Conservation (phyloP, 345 rosid species). For the Pugionium cornutum region DNA sequence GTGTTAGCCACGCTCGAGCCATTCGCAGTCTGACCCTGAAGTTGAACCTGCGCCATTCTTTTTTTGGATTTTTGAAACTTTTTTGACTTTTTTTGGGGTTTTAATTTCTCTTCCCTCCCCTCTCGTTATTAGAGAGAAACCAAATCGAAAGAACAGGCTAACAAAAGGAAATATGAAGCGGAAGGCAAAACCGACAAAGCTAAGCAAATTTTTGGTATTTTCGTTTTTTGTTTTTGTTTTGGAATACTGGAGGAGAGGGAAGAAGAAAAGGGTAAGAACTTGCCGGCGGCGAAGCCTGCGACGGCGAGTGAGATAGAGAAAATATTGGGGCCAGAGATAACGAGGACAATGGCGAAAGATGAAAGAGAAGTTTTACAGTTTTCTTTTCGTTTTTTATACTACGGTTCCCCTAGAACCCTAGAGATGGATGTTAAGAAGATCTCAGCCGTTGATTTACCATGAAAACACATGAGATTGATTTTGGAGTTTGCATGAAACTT, state of each 20-base stretch:
- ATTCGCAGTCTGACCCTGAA: constrained; percentile 44
- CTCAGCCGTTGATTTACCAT: constrained; percentile 31
- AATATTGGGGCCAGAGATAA: constrained; percentile 23
- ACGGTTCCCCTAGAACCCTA: constrained; percentile 15
- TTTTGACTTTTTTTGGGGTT: constrained; percentile 33
- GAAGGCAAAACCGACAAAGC: constrained; percentile 2
- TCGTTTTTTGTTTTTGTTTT: constrained; percentile 28
- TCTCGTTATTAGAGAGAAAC: constrained; percentile 53
- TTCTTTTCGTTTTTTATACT: constrained; percentile 24
- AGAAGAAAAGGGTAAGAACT: constrained; percentile 40
- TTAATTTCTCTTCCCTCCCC: constrained; percentile 73
- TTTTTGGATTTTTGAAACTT: constrained; percentile 25
- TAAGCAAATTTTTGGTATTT: background rate
- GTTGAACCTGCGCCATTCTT: constrained; percentile 67
- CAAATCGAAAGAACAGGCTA: constrained; percentile 28
- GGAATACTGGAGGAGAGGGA: constrained; percentile 55
- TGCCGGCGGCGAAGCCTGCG: constrained; percentile 56
- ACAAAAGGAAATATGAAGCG: constrained; percentile 13
- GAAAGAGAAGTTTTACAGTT: constrained; percentile 11
- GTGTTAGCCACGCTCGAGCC: constrained; percentile 29
- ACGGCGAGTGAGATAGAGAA: constrained; percentile 49
- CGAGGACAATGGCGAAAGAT: constrained; percentile 10
- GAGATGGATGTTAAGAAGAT: constrained; percentile 4
- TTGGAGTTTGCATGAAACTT: background rate
- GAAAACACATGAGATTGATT: constrained; percentile 12